Conservation (phyloP, 129 eudicot species). For the Lactuca saligna region DNA sequence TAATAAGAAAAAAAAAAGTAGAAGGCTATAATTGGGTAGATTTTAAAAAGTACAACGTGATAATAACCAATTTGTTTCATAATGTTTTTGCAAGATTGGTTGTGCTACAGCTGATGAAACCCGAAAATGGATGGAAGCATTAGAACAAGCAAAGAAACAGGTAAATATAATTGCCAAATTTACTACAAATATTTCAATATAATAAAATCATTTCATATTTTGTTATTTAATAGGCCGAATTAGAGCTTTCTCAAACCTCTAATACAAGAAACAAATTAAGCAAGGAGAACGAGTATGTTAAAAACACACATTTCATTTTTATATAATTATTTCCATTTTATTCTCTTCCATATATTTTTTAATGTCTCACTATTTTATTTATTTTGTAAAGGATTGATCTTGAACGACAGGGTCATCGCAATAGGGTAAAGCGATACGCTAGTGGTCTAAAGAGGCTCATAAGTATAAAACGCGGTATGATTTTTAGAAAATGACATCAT, state of each 20-base stretch:
- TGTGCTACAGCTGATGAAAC: constrained; percentile 75
- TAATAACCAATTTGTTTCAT: too few relatives aligned
- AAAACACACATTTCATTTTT: background rate
- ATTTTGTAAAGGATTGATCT: constrained; percentile 74
- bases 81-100: constrained; percentile 58
- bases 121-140: constrained; percentile 79
- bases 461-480: constrained; percentile 88
- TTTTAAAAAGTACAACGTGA: background rate
- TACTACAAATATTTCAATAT: background rate
- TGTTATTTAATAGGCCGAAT: constrained; percentile 52
- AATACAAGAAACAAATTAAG: constrained; percentile 55
- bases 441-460: constrained; percentile 75
- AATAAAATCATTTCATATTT: background rate
- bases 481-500: background rate
- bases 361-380: background rate
- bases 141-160: constrained; percentile 74
- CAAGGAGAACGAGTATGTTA: constrained; percentile 60
- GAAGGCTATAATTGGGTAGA: too few relatives aligned
- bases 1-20: too few relatives aligned
- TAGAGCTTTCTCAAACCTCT: constrained; percentile 56
- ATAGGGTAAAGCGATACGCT: constrained; percentile 78
- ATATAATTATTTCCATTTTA: too few relatives aligned
- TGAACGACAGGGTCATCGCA: constrained; percentile 64
- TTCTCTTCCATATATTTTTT: background rate
- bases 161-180: constrained; percentile 27